A percentile compares a stretch with the other conserved stretches of the same genome.
phyloP scores from a whole-genome alignment of 2,329 filamentous ascomycete species.

The Paracoccidioides brasiliensis region DNA sequence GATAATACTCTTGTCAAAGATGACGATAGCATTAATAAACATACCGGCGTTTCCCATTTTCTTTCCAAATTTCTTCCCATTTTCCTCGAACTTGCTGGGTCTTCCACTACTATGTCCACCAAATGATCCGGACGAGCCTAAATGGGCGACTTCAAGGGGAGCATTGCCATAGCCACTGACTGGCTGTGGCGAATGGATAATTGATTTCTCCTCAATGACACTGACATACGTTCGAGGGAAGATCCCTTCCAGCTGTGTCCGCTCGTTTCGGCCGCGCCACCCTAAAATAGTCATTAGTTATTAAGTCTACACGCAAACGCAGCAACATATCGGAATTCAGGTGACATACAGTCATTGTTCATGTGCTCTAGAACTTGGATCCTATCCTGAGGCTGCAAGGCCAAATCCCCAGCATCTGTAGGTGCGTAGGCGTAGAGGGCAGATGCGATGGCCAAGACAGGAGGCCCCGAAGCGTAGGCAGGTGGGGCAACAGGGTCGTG shows the following conservation, averaged over 20 bases:
- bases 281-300: constrained; percentile 20
- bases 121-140: constrained; percentile 29
- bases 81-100: constrained; percentile 53
- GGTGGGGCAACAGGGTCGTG: constrained; percentile 32
- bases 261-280: constrained; percentile 76
- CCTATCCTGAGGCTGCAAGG: constrained; percentile 66
- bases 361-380: constrained; percentile 79
- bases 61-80: constrained; percentile 92
- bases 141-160: constrained; percentile 61
- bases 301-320: background rate
- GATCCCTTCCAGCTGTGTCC: constrained; percentile 76
- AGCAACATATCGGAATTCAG: constrained; percentile 9
- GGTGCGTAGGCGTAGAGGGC: constrained; percentile 76
- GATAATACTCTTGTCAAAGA: background rate
- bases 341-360: constrained; percentile 66
- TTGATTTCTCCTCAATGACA: constrained; percentile 52
- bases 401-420: constrained; percentile 68
- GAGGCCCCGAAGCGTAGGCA: constrained; percentile 37
- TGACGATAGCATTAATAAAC: constrained; percentile 11
- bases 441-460: constrained; percentile 57
- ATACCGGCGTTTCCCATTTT: constrained; percentile 63
- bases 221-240: constrained; percentile 86
- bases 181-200: constrained; percentile 23
- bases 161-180: constrained; percentile 42
- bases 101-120: constrained; percentile 25